These are phyloP conservation scores for Ceratocystis variospora DNA, from an alignment of 2,329 filamentous ascomycete species.

Conservation along the genomic window DNA sequence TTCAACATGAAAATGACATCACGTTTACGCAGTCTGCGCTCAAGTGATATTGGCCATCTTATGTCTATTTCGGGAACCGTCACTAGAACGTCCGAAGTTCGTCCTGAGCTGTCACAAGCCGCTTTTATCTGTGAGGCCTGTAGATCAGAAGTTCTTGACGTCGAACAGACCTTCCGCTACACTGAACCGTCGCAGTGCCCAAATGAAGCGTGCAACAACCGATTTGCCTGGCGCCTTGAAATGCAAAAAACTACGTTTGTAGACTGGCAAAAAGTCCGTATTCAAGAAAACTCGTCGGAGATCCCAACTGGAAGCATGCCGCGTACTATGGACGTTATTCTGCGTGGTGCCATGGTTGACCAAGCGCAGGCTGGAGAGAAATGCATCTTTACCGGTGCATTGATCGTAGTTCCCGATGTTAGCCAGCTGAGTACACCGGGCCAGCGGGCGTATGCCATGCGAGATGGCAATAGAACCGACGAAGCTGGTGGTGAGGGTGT, in stretches of 20 bases:
- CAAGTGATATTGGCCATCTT: slow-evolving; percentile 79
- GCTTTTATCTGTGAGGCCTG: slow-evolving; percentile 89
- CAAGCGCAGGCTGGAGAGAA: slow-evolving; percentile 95
- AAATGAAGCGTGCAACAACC: slow-evolving; percentile 74
- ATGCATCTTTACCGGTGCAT: slow-evolving; percentile 89
- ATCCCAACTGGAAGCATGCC: slow-evolving; percentile 99
- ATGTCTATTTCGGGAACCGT: slow-evolving; percentile 94
- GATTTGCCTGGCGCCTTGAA: slow-evolving; percentile 88
- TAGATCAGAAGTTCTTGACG: slow-evolving; percentile 69
- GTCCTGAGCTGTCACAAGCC: slow-evolving; percentile 79
- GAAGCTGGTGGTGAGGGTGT: slow-evolving; percentile 78
- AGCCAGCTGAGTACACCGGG: slow-evolving; percentile 88
- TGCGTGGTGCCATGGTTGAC: slow-evolving; percentile 94
- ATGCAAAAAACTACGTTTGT: slow-evolving; percentile 95
- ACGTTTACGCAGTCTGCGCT: slow-evolving; percentile 71
- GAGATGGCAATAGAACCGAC: slow-evolving; percentile 66
- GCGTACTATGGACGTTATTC: slow-evolving; percentile 89
- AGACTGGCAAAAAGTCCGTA: slow-evolving; percentile 97
- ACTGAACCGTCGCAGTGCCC: slow-evolving; percentile 94
- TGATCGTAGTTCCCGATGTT: slow-evolving; percentile 94
- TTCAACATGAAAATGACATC: slow-evolving; percentile 86
- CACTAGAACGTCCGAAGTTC: slow-evolving; percentile 90
- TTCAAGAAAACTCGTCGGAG: slow-evolving; percentile 96
- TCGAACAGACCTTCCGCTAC: slow-evolving; percentile 95
- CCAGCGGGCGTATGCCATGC: slow-evolving; percentile 64